Conservation (phyloP, 345 rosid species). For the Eutrema heterophyllum region DNA sequence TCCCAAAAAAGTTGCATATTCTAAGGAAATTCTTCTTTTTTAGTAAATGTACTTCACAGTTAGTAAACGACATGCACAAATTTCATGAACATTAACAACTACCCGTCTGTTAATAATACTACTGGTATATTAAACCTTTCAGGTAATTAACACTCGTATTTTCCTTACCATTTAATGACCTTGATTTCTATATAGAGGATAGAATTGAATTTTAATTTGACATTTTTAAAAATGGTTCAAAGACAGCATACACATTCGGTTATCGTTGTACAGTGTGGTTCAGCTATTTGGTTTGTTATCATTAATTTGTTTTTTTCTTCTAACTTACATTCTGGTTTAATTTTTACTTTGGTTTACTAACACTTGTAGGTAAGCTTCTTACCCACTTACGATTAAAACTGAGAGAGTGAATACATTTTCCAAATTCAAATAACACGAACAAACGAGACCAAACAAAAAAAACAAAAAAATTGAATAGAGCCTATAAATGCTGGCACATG, state of each 20-base stretch:
- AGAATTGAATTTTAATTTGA: not conserved
- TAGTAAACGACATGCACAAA: not conserved
- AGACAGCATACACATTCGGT: not conserved
- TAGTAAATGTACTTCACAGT: not conserved
- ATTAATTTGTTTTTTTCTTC: not conserved
- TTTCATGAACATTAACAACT: not conserved
- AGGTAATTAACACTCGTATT: not conserved
- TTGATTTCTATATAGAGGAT: not conserved
- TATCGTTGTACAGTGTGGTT: not conserved
- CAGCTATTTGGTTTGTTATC: not conserved
- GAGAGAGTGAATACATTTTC: not conserved
- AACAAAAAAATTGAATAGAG: not conserved
- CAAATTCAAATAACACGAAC: not conserved
- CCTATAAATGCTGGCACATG: slow-evolving; percentile 35
- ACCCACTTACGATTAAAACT: not conserved
- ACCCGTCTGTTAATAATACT: not conserved
- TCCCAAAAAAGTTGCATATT: slow-evolving; percentile 17
- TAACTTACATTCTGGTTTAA: not conserved
- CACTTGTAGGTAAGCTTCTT: not conserved
- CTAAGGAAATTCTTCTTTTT: slow-evolving; percentile 14
- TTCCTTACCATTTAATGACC: not conserved
- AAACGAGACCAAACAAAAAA: not conserved
- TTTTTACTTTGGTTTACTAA: not conserved
- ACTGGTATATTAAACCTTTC: not conserved
- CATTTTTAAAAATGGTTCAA: not conserved